phyloP scores from a whole-genome alignment of 106 monocot genomes.

The Xerophyta viscosa region DNA sequence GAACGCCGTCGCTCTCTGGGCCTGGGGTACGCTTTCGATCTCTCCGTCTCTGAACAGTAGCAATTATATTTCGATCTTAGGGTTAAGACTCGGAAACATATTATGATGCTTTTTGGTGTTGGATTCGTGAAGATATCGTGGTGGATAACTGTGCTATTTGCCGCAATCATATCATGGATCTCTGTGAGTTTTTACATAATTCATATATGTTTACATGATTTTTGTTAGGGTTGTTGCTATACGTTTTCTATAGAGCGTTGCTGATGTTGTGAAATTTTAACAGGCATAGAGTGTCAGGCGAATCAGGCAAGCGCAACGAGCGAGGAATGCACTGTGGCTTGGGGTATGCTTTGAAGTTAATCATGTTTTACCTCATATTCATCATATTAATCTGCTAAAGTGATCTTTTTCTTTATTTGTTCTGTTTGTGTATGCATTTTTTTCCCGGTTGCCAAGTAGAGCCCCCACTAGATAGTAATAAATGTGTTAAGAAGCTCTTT shows the following conservation, averaged over 20 bases:
- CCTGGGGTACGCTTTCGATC: slow-evolving; percentile 48
- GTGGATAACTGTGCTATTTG: slow-evolving; percentile 90
- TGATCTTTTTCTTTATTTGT: too few species aligned
- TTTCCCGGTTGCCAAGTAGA: too few species aligned
- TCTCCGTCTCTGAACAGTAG: too few species aligned
- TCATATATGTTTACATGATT: slow-evolving; percentile 5
- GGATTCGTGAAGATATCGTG: slow-evolving; percentile 30
- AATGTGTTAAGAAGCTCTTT: too few species aligned
- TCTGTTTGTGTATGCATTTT: too few species aligned
- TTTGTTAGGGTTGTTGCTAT: background rate
- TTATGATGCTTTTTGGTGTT: too few species aligned
- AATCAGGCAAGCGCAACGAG: slow-evolving; percentile 82
- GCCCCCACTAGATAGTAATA: too few species aligned
- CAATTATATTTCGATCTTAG: too few species aligned
- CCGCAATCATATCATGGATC: slow-evolving; percentile 96
- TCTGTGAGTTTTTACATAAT: slow-evolving; percentile 36
- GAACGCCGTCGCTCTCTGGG: slow-evolving; percentile 93
- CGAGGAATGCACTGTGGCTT: slow-evolving; percentile 91
- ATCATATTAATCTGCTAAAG: too few species aligned
- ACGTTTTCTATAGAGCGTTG: background rate
- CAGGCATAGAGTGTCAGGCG: slow-evolving; percentile 89
- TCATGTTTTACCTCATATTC: too few species aligned
- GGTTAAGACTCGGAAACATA: too few species aligned
- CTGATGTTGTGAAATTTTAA: background rate
- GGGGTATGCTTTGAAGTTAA: slow-evolving; percentile 56